A percentile compares a stretch with the other conserved stretches of the same genome.
Conservation (phyloP, 208 protist genomes). For the Leishmania aethiopica region DNA sequence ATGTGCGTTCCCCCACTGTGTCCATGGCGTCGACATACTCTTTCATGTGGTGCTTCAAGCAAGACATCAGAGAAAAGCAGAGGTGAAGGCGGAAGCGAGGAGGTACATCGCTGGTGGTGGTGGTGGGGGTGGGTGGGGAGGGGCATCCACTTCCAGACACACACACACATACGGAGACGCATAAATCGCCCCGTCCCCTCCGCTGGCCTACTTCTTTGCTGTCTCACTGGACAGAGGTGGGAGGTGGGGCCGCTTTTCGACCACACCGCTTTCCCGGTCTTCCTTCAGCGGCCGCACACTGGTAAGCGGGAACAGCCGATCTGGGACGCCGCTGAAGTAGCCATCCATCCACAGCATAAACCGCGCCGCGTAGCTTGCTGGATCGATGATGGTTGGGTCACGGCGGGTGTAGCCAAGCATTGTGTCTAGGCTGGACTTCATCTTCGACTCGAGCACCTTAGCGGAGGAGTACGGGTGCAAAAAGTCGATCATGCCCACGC, state of each 20-base stretch:
- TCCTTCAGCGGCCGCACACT: constrained; percentile 12
- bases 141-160: background rate
- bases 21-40: background rate
- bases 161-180: background rate
- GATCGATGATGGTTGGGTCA: constrained; percentile 86
- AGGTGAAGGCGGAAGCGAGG: background rate
- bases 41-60: background rate
- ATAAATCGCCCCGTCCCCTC: background rate
- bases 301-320: constrained; percentile 41
- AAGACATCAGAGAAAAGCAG: background rate
- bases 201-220: background rate
- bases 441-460: constrained; percentile 81
- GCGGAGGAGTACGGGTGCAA: constrained; percentile 81
- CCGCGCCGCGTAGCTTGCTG: constrained; percentile 58
- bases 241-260: background rate
- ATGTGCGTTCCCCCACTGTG: background rate
- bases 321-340: constrained; percentile 82
- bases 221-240: background rate
- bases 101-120: background rate
- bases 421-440: constrained; percentile 84
- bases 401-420: constrained; percentile 55
- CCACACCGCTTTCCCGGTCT: constrained; percentile 2
- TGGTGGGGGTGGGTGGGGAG: background rate
- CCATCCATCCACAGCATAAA: constrained; percentile 72
- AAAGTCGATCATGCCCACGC: constrained; percentile 82